These are phyloP conservation scores for Pythium pectinolyticum DNA, from an alignment of 352 stramenopile species.

Conservation along the genomic window DNA sequence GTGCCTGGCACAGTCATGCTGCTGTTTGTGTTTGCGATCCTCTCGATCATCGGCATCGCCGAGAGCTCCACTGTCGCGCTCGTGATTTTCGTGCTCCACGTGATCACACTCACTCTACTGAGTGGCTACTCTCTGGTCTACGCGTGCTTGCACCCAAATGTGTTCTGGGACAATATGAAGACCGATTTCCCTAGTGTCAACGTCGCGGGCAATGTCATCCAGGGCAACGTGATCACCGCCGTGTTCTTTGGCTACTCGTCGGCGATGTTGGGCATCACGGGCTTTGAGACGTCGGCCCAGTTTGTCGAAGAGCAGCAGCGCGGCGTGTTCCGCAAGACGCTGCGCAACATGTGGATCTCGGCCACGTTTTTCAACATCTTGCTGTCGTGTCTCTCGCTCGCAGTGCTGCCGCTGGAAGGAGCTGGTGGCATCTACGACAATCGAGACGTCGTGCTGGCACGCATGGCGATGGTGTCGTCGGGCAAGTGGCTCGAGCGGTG, in stretches of 20 bases:
- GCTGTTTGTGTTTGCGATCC: constrained; percentile 68
- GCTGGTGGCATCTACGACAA: constrained; percentile 45
- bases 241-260: constrained; percentile 64
- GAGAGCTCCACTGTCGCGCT: constrained; percentile 75
- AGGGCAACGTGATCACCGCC: constrained; percentile 34
- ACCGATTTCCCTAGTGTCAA: constrained; percentile 51
- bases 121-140: constrained; percentile 43
- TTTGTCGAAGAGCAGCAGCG: constrained; percentile 82
- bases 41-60: constrained; percentile 72
- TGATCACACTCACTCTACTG: constrained; percentile 58
- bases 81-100: constrained; percentile 70
- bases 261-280: constrained; percentile 83
- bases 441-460: constrained; percentile 55
- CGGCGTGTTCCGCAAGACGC: constrained; percentile 62
- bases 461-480: constrained; percentile 45
- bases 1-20: constrained; percentile 38
- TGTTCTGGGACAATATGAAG: constrained; percentile 60
- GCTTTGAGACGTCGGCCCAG: constrained; percentile 83
- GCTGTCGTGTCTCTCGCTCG: constrained; percentile 61
- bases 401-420: constrained; percentile 53
- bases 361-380: constrained; percentile 78
- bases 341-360: constrained; percentile 73
- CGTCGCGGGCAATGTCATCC: constrained; percentile 35
- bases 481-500: constrained; percentile 45
- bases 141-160: constrained; percentile 40